Base-by-base conservation (phyloP, 2,329 filamentous ascomycete species). In the Coniella lustricola region DNA sequence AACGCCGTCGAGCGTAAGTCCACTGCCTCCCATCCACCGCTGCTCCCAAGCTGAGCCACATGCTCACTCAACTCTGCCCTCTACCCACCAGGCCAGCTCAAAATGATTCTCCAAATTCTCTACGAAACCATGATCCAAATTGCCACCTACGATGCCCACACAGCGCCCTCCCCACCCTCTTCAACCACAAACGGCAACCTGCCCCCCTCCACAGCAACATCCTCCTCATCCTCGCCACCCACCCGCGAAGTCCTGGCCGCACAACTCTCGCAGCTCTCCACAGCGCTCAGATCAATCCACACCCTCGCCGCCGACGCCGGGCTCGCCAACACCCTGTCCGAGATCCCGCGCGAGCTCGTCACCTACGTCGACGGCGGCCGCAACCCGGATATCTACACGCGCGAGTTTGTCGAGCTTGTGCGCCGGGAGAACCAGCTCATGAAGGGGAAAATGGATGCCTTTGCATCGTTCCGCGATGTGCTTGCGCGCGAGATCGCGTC, bases 381-480 rank as follows among this genome's bases (percentile, higher is more conserved):
- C 44, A 86, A 86, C 68, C 82, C 82, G 2, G 82, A 86, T 65
- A 85, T 86, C 57, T 86, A 86, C 71, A 86, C 82, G 47, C 74
- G 82, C 59, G 82, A 86, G 68, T 85, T 86, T 59, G 81, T 85
- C 59, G 82, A 86, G 75, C 71, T 82, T 45, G 81, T 82, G 20
- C 69, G 81, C 47, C 71, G 81, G 40, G 72, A 76, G 35, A 86
- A 86, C 67, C 82, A 85, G 71, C 68, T 82, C 53, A 74, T 83
- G 69, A 73, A 76, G 57, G 82, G 82, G 48, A 85, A 85, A 70
- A 70, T 74, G 64, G 63, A 67, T 57, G 82, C 81, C 32, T 86
- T 85, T 60, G 70, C 62, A 10, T 57, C 65, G 25, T 84, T 86
- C 61, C 68, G 81, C 46, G 80, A 85, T 64, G 70, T 80, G 20